Conservation (phyloP, 257 asterid genomes). For the Solanum chiquidenum region DNA sequence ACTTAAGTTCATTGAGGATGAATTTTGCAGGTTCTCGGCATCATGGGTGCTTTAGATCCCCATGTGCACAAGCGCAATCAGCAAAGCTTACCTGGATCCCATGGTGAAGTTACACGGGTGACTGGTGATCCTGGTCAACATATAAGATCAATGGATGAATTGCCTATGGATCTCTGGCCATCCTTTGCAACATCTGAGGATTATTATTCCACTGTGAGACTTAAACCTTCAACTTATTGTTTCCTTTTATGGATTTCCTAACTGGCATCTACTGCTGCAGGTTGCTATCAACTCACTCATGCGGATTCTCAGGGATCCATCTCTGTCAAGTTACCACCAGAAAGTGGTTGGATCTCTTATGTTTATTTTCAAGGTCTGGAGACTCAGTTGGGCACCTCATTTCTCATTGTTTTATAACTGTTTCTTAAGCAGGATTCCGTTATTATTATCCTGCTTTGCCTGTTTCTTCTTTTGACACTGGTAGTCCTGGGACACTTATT, state of each 20-base stretch:
- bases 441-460: background rate
- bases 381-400: background rate
- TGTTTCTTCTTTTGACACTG: background rate
- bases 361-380: constrained; percentile 87
- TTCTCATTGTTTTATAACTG: background rate
- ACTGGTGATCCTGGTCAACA: constrained; percentile 86
- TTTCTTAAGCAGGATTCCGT: background rate
- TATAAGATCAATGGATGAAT: constrained; percentile 73
- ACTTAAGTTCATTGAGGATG: background rate
- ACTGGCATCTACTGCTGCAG: constrained; percentile 31
- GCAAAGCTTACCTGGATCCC: constrained; percentile 73
- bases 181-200: constrained; percentile 98
- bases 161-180: constrained; percentile 98
- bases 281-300: constrained; percentile 95
- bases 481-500: background rate
- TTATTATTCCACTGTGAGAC: constrained; percentile 86
- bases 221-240: constrained; percentile 12
- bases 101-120: constrained; percentile 82
- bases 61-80: constrained; percentile 89
- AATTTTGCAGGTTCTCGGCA: constrained; percentile 76
- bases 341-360: constrained; percentile 98
- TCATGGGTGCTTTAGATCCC: constrained; percentile 99
- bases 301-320: constrained; percentile 96
- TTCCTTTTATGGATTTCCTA: background rate
- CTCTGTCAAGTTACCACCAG: constrained; percentile 91